Evolutionary conservation across 495 filamentous ascomycete species (phyloP), one percentile per base, ranked within the genome.

Genomic region (Aspergillus wentii): DNA sequence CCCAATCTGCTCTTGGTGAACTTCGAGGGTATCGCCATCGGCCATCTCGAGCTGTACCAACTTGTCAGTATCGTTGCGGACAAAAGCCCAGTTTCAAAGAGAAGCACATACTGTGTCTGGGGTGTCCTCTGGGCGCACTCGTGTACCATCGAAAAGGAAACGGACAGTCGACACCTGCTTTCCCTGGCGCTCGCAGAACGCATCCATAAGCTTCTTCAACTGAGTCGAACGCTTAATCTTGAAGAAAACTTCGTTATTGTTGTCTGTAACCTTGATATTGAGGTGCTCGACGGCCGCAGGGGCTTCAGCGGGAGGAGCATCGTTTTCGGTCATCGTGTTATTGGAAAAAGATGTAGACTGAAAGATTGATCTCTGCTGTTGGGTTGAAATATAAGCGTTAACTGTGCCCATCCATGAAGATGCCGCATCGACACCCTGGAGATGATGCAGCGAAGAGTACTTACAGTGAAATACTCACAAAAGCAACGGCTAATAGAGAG

Each of bases 221-320:
- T 85, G 82, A 1, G 94, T 99, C 4, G 85, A 88, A 4, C 91
- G 85, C 80, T 99, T 99, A 66, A 99, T 99, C 74, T 99, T 99
- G 75, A 99, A 99, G 66, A 99, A 99, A 47, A 99, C 94, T 51
- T 99, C 94, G 54, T 99, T 99, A 71, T 99, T 95, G 69, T 95
- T 95, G 49, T 99, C 94, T 0, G 94, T 97, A n/a, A 99, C 94
- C 58, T 99, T 99, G 74, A 99, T 97, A 62, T 99, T 99, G 6
- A 99, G 73, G 61, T 99, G 94, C 62, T 97, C 94, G 23, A 61
- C 66, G 17, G 74, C 64, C 29, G 75, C 72, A 27, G 81, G 76
- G 38, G 74, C 80, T 27, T 72, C 73, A 17, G 72, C 69, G 13
- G 52, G 64, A 32, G 38, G 51, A 35, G 13, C 39, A 44, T 49